phyloP scores from a whole-genome alignment of 2,329 filamentous ascomycete genomes.

The Colletotrichum sp. region DNA sequence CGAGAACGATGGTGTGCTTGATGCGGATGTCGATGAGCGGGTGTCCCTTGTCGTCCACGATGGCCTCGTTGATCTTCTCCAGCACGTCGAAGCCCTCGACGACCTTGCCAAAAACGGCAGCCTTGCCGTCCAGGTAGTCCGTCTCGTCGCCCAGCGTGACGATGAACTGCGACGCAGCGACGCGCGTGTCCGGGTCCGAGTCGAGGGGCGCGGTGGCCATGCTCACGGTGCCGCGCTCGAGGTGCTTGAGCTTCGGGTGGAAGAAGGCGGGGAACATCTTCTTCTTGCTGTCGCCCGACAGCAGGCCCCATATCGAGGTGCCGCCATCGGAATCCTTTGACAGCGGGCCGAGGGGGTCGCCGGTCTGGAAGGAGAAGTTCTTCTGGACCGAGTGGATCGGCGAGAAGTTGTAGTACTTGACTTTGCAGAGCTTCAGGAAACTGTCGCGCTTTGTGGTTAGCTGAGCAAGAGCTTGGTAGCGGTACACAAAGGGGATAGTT shows the following conservation, averaged over 20 bases:
- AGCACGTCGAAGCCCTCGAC: conserved; percentile 95
- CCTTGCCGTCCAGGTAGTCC: conserved; percentile 90
- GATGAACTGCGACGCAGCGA: conserved; percentile 92
- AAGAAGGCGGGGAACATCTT: conserved; percentile 86
- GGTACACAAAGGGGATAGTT: neutral
- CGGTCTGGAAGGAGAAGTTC: conserved; percentile 94
- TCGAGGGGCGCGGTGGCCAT: conserved; percentile 90
- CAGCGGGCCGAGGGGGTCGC: conserved; percentile 88
- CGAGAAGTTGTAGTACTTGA: conserved; percentile 99
- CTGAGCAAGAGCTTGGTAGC: conserved; percentile 29
- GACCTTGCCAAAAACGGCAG: conserved; percentile 93
- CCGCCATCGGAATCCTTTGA: conserved; percentile 89
- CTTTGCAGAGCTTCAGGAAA: conserved; percentile 98
- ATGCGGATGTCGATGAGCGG: conserved; percentile 95
- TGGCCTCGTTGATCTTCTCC: conserved; percentile 90
- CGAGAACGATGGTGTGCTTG: conserved; percentile 88
- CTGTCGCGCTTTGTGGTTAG: conserved; percentile 67
- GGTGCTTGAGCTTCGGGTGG: conserved; percentile 85
- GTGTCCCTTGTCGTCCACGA: conserved; percentile 83
- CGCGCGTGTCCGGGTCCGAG: conserved; percentile 77
- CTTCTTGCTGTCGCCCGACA: conserved; percentile 70
- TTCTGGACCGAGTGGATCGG: conserved; percentile 92
- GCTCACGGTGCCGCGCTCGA: conserved; percentile 89
- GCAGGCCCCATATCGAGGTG: conserved; percentile 87
- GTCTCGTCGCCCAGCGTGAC: conserved; percentile 89